phyloP scores from a whole-genome alignment of 345 rosid species.

The Dimocarpus longan region DNA sequence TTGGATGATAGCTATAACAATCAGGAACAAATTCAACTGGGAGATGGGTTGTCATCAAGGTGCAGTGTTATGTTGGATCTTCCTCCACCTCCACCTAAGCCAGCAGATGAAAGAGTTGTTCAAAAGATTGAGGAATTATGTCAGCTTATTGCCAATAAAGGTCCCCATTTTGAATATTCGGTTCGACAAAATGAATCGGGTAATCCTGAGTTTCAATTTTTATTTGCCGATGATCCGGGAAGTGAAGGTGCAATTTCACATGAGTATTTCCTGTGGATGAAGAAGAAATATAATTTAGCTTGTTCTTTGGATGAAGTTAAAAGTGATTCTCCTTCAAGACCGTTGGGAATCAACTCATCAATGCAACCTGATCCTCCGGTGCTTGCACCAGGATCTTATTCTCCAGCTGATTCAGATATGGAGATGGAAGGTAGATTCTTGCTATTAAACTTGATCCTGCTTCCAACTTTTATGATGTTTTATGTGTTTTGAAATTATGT shows the following conservation, averaged over 20 bases:
- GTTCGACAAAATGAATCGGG: constrained; percentile 30
- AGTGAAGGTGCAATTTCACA: constrained; percentile 45
- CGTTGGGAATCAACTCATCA: constrained; percentile 24
- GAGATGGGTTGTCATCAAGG: constrained; percentile 24
- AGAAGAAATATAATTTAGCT: constrained; percentile 30
- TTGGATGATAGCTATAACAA: constrained; percentile 19
- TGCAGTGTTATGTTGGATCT: constrained; percentile 18
- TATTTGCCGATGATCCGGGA: constrained; percentile 46
- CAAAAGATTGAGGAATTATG: constrained; percentile 43
- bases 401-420: constrained; percentile 66
- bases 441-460: constrained; percentile 18
- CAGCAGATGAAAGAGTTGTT: constrained; percentile 32
- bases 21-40: constrained; percentile 25
- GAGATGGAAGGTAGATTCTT: constrained; percentile 95
- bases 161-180: constrained; percentile 41
- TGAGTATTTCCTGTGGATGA: constrained; percentile 43
- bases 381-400: constrained; percentile 27
- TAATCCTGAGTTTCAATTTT: constrained; percentile 43
- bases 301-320: constrained; percentile 22
- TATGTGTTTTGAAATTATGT: neutral
- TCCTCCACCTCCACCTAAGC: constrained; percentile 44
- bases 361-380: constrained; percentile 15
- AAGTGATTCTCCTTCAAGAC: constrained; percentile 14
- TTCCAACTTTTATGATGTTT: constrained; percentile 3
- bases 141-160: constrained; percentile 42